phyloP scores from a whole-genome alignment of 2,329 filamentous ascomycete genomes.

The Sporothrix inflata region DNA sequence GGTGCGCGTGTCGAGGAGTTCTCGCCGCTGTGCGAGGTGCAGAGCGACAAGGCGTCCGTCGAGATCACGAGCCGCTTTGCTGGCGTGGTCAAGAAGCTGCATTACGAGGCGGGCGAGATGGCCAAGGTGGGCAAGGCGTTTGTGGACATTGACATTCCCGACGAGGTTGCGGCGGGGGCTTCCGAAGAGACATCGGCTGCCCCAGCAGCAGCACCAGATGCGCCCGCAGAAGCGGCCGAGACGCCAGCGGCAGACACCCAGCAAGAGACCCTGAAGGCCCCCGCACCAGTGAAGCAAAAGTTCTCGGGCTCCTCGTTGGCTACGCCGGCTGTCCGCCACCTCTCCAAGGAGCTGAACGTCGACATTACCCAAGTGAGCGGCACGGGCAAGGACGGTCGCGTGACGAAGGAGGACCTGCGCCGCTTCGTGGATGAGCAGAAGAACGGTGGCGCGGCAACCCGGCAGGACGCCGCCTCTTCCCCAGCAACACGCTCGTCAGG shows the following conservation, averaged over 20 bases:
- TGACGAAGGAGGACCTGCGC: constrained; percentile 89
- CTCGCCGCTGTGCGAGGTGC: constrained; percentile 95
- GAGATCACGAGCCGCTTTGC: constrained; percentile 96
- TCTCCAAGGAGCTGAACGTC: constrained; percentile 78
- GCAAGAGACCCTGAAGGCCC: neutral
- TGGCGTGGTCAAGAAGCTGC: constrained; percentile 91
- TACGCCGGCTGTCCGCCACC: constrained; percentile 87
- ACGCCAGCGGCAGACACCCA: neutral
- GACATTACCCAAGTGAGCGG: constrained; percentile 79
- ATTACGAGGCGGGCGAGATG: constrained; percentile 96
- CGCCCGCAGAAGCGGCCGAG: constrained; percentile 32
- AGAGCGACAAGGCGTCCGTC: constrained; percentile 90
- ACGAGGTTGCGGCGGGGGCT: constrained; percentile 57
- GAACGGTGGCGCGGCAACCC: constrained; percentile 36
- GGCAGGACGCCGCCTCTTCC: neutral
- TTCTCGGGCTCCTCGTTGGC: constrained; percentile 68
- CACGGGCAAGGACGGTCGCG: constrained; percentile 87
- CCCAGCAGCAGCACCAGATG: constrained; percentile 17
- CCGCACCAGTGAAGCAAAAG: constrained; percentile 54
- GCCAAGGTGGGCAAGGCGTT: constrained; percentile 92
- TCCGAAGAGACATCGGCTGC: constrained; percentile 30
- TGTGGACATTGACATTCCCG: constrained; percentile 91
- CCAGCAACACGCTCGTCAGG: constrained; percentile 36
- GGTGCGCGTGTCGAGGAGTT: constrained; percentile 96
- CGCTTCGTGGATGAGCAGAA: constrained; percentile 64